Percentiles rank a stretch among this genome's conserved stretches.
phyloP scores from a whole-genome alignment of 2,329 filamentous ascomycete species.

The Trichoderma arundinaceum region DNA sequence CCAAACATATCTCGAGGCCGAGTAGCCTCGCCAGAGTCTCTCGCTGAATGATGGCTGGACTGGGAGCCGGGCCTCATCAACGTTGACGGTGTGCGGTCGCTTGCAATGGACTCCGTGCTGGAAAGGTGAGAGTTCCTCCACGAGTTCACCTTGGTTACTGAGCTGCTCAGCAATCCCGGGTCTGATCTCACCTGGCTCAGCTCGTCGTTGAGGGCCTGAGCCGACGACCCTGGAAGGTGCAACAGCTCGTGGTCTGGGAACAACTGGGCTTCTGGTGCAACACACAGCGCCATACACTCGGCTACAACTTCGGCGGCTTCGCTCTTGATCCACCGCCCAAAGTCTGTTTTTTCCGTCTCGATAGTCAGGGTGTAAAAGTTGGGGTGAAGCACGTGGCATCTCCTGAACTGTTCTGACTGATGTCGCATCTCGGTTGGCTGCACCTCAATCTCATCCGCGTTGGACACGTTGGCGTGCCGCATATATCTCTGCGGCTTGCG shows the following conservation, averaged over 20 bases:
- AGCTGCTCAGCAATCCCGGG: slow-evolving; percentile 50
- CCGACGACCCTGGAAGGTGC: slow-evolving; percentile 35
- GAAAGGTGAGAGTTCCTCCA: slow-evolving; percentile 63
- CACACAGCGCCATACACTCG: slow-evolving; percentile 74
- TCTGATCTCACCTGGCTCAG: slow-evolving; percentile 45
- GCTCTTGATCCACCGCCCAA: slow-evolving; percentile 78
- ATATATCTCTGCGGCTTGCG: slow-evolving; percentile 80
- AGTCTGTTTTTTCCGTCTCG: slow-evolving; percentile 78
- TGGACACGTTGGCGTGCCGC: slow-evolving; percentile 71
- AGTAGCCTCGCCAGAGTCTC: slow-evolving; percentile 51
- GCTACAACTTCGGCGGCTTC: slow-evolving; percentile 81
- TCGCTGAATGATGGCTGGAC: slow-evolving; percentile 57
- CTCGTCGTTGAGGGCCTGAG: slow-evolving; percentile 40
- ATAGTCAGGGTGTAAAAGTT: slow-evolving; percentile 82
- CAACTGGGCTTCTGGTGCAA: slow-evolving; percentile 39
- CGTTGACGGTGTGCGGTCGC: slow-evolving; percentile 46
- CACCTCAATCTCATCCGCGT: slow-evolving; percentile 75
- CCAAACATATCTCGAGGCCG: slow-evolving; percentile 44
- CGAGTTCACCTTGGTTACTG: slow-evolving; percentile 48
- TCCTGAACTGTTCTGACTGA: slow-evolving; percentile 75
- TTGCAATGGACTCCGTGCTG: slow-evolving; percentile 51
- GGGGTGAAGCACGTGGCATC: slow-evolving; percentile 77
- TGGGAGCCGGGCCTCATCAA: slow-evolving; percentile 53
- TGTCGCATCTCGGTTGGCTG: slow-evolving; percentile 78
- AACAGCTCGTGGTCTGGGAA: slow-evolving; percentile 37